Base-by-base conservation (phyloP, 192 early-diverging fungal species). In the Jimgerdemannia flammicorona region DNA sequence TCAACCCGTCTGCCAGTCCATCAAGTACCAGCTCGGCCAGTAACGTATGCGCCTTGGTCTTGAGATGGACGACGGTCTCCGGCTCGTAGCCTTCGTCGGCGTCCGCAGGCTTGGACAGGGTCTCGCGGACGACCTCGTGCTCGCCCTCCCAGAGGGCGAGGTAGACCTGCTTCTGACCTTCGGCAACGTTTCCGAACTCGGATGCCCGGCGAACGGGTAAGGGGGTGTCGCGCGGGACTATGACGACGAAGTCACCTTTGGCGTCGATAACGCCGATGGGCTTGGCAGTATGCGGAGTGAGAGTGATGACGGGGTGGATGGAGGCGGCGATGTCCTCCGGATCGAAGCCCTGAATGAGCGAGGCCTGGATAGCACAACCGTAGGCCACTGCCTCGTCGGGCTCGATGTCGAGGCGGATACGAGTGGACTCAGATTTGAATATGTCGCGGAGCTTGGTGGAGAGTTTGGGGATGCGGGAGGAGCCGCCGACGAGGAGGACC, bases 361-460 rank as follows among this genome's bases (percentile, higher is more conserved):
- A 88, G 18, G 91, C 96, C 85, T 99, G 97, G 74, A 90, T 89
- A 39, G 95, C 96, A 82, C 94, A 96, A 18, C 97, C 97, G 76
- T 87, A 84, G 19, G 95, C 90, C 67, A 98, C 93, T 19, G 96
- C 91, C 87, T 99, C 97, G 83, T 99, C 97, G 8, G 95, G 89
- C 80, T 98, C 97, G 73, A 96, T 87, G 14, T 94, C 96, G 63
- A 86, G 85, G 69, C 90, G 89, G 78, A 98, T 84, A 40, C 75
- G 74, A 43, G 91, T 87, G 67, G 88, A 84, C 70, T 90, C 86
- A 41, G 87, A 84, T 59, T 78, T 77, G 87, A 99, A 97, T 72
- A 95, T 78, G 20, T 84, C 81, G 17, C 90, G 88, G 20, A 97
- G 85, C 40, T 89, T 85, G 42, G 89, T 75, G 85, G 94, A 92